Base-by-base conservation (phyloP, 1,284 basidiomycete species). In the Omphalotus olearius region DNA sequence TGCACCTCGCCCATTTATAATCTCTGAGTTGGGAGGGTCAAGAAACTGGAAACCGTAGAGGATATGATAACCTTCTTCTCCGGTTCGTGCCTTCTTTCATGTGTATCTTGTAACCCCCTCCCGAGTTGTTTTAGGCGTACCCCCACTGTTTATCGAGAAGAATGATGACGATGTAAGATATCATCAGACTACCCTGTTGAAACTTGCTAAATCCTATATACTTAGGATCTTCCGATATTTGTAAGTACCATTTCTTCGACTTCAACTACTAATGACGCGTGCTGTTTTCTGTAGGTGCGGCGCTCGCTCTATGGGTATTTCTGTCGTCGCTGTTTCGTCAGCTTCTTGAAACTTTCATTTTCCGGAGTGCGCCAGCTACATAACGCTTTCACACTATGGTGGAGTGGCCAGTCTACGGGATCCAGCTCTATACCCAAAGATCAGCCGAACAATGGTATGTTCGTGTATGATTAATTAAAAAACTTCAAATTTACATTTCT, bases 221-320 rank as follows among this genome's bases (percentile, higher is more conserved):
- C n/a, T 6, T 38, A 74, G 73, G 72, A 74, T 50, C 62, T 64
- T 39, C 62, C 73, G 16, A 61, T 69, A 45, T 65, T 78, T 54
- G 74, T 76, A 62, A 58, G 16, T 18, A 17, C 25, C 43, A 13
- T 30, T 30, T 50, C 17, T 35, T 36, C 9, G 38, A 16, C n/a
- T 11, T 23, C 23, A 23, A 18, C 23, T 47, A 14, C 20, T 17
- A 11, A 45, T 2, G 10, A 37, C 26, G 20, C 18, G 13, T 37
- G 50, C 18, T 35, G 51, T 57, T 26, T 48, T 47, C 28, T 54
- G 13, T 59, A 84, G 83, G 69, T 70, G 50, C 79, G 82, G 33
- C 82, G 87, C n/a, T 91, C 89, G 0, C 67, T 88, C 28, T 88
- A 91, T 64, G 89, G 88, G 2, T 87, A 81, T 59, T 91, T 91